phyloP scores from a whole-genome alignment of 1,284 basidiomycete species.

The Rhodotorula sp. region DNA sequence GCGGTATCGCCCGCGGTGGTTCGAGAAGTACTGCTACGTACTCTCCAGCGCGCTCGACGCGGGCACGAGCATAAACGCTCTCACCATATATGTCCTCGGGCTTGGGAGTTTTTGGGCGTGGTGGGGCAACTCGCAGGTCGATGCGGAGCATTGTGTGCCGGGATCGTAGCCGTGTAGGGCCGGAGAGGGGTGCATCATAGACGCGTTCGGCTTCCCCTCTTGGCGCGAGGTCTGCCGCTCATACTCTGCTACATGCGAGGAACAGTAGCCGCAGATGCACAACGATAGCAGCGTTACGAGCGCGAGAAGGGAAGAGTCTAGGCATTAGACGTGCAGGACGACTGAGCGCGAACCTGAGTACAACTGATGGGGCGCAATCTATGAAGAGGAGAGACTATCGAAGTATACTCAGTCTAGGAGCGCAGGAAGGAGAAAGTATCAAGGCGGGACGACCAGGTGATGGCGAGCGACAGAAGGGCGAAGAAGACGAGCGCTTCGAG shows the following conservation, averaged over 20 bases:
- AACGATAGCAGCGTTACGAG: too few species aligned
- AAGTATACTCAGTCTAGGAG: neutral
- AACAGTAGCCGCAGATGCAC: too few species aligned
- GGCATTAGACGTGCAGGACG: neutral
- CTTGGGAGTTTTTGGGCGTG: constrained; percentile 35
- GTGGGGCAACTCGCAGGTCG: constrained; percentile 44
- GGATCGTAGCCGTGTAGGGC: too few species aligned
- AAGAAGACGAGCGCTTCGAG: constrained; percentile 14
- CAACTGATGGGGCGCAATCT: neutral
- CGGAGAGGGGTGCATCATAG: neutral
- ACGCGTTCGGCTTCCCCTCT: too few species aligned
- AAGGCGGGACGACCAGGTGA: neutral
- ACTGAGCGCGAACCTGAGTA: neutral
- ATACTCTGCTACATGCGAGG: too few species aligned
- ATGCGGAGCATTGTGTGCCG: constrained; percentile 44
- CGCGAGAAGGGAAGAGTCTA: too few species aligned
- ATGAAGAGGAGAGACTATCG: too few species aligned
- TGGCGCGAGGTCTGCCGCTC: too few species aligned
- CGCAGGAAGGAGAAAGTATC: neutral
- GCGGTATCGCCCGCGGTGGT: constrained; percentile 46
- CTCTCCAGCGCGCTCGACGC: constrained; percentile 45
- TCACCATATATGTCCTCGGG: constrained; percentile 46
- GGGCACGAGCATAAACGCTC: constrained; percentile 47
- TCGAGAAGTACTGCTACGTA: constrained; percentile 47
- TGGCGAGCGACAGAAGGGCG: constrained; percentile 11